Base-by-base conservation (phyloP, 257 asterid species). In the Solanum stenotomum region DNA sequence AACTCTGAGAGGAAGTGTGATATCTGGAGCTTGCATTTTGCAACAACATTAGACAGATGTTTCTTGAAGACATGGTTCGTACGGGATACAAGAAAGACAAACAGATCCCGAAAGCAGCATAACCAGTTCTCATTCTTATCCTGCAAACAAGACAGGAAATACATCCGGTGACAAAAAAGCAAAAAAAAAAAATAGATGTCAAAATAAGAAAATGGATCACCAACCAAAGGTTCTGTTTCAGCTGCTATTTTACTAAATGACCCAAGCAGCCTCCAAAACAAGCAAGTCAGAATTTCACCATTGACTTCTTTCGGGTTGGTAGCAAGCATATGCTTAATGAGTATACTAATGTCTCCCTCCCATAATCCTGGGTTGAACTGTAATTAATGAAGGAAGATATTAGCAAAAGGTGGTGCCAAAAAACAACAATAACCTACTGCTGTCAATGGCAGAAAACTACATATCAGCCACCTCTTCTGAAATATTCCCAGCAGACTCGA, bases 211-310 rank as follows among this genome's bases (percentile, higher is more conserved):
- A 78, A 91, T 71, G 74, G 72, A 86, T 87, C 91, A 92, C 95
- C 77, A 90, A 93, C 96, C 95, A 87, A 85, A 83, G 94, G 89
- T 15, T 87, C 89, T 89, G 91, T 90, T 65, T 91, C 93, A 25
- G 98, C 93, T 70, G 87, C 89, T 85, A 89, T 85, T 87, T 87
- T 89, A 87, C 86, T 87, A 59, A 95, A 91, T 61, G 96, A 93
- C 92, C 94, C 96, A 25, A 93, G 90, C 85, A 95, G 90, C 86
- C 94, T 93, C 94, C 91, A 89, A 90, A 96, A 94, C 88, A 94
- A 84, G 93, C 93, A 89, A 81, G 91, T 84, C 82, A 96, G 93
- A 89, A 97, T 91, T 92, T 92, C 95, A 85, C 93, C 89, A 82
- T 94, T 94, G 90, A 93, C 87, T 89, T 90, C 91, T 79, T 90